Evolutionary conservation across 2,329 filamentous ascomycete genomes (phyloP), one percentile per base, ranked within the genome.

Genomic region (Alternaria viburni): DNA sequence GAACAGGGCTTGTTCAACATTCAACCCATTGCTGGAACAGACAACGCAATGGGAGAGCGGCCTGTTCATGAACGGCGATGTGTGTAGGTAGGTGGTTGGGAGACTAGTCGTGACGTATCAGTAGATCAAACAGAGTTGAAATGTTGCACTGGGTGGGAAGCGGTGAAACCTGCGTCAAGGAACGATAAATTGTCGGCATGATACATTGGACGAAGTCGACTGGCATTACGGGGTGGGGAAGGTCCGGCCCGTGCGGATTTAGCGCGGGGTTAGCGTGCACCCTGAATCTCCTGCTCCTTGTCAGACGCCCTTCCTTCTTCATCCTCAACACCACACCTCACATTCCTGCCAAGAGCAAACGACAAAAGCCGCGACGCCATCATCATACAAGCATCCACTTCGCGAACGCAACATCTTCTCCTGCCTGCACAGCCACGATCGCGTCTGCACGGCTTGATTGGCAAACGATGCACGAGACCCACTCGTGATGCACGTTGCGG

Each of bases 401-500:
- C n/a, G 19, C 19, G 17, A 23, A 28, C 19, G 43, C 21, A 23
- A 45, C 36, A 30, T 44, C 28, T 6, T 44, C 46, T 44, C 36
- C 56, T 32, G 54, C 52, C 41, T 26, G 46, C 47, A 63, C 61
- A 64, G 66, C 62, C 57, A 65, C 62, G 49, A 59, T 64, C 46
- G 57, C 61, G 62, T 49, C 30, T 25, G 43, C 61, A 59, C 54
- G 23, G 45, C 55, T 26, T 57, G 17, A 51, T 28, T 54, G 45
- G 41, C 43, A 59, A 62, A 59, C 57, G 54, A 61, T 54, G 68
- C 68, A 66, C 54, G 54, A 57, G 68, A 25, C 56, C 68, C 68
- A 70, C 68, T 61, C 59, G 47, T 58, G 50, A 69, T 66, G 65
- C 68, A 68, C 26, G 61, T 41, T 68, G 57, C 52, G 50, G 61